These are phyloP conservation scores for Amauroascus niger DNA, from an alignment of 2,329 filamentous ascomycete species.

Conservation along the genomic window DNA sequence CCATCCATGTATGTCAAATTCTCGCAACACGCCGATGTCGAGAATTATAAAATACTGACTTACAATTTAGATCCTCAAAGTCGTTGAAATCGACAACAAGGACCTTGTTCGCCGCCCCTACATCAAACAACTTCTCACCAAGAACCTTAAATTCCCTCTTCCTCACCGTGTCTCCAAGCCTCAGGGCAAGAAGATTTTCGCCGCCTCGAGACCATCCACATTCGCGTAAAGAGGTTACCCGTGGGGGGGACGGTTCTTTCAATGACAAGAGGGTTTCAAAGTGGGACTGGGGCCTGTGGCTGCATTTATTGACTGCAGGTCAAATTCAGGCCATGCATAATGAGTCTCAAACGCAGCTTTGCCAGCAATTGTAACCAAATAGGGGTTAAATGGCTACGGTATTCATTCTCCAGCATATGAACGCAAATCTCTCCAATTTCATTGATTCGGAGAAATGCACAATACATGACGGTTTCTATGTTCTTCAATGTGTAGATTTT, in stretches of 20 bases:
- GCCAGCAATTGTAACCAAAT: constrained; percentile 10
- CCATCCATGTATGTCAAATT: constrained; percentile 74
- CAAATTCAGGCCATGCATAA: constrained; percentile 10
- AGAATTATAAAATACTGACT: constrained; percentile 9
- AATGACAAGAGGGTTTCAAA: constrained; percentile 11
- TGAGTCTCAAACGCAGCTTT: constrained; percentile 12
- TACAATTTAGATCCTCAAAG: constrained; percentile 73
- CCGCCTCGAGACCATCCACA: constrained; percentile 85
- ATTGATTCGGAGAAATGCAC: not conserved
- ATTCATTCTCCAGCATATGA: constrained; percentile 10
- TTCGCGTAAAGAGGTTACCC: constrained; percentile 66
- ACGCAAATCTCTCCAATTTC: constrained; percentile 7
- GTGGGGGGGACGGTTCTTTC: constrained; percentile 7
- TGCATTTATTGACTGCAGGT: constrained; percentile 15
- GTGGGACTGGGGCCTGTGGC: constrained; percentile 11
- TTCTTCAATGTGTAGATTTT: not conserved
- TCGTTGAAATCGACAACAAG: constrained; percentile 91
- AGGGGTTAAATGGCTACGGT: constrained; percentile 11
- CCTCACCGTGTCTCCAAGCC: constrained; percentile 87
- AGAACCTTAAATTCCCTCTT: constrained; percentile 95
- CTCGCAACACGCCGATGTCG: not conserved
- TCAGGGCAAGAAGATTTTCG: constrained; percentile 81
- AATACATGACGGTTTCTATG: not conserved
- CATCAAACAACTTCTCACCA: constrained; percentile 96
- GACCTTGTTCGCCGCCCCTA: constrained; percentile 96